phyloP scores from a whole-genome alignment of 106 monocot species.

The Dioscorea zingiberensis region DNA sequence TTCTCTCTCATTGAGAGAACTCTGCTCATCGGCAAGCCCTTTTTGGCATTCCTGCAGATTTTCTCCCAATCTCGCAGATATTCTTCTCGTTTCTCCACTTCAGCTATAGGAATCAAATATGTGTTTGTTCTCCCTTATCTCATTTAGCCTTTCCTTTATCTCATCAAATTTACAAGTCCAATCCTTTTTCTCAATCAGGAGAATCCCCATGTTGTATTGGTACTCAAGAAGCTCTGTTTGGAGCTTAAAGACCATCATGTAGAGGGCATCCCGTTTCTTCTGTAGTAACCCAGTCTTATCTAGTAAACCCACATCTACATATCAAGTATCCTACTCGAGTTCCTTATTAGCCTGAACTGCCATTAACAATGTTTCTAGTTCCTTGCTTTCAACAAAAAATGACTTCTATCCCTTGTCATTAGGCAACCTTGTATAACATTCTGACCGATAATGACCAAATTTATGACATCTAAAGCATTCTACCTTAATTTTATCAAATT shows the following conservation, averaged over 20 bases:
- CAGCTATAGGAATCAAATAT: slow-evolving; percentile 60
- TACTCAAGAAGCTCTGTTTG: slow-evolving; percentile 79
- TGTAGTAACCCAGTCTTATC: slow-evolving; percentile 52
- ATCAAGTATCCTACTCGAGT: too few relatives aligned
- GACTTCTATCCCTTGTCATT: too few relatives aligned
- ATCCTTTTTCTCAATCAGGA: slow-evolving; percentile 95
- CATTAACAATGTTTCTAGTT: too few relatives aligned
- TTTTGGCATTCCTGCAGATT: slow-evolving; percentile 74
- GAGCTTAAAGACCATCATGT: slow-evolving; percentile 30
- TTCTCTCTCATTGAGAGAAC: slow-evolving; percentile 79
- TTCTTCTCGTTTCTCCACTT: slow-evolving; percentile 76
- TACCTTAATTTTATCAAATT: too few relatives aligned
- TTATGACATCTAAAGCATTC: too few relatives aligned
- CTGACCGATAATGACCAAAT: too few relatives aligned
- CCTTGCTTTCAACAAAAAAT: too few relatives aligned
- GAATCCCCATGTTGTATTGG: slow-evolving; percentile 91
- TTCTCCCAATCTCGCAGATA: slow-evolving; percentile 74
- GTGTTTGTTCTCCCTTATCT: slow-evolving; percentile 76
- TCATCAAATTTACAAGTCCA: slow-evolving; percentile 70
- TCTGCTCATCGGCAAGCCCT: slow-evolving; percentile 73
- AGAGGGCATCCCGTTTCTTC: slow-evolving; percentile 64
- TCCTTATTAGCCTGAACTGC: too few relatives aligned
- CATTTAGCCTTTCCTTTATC: slow-evolving; percentile 31
- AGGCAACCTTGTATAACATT: too few relatives aligned
- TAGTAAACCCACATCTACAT: slow-evolving; percentile 64